phyloP scores from a whole-genome alignment of 306 rosid genomes.

The Cucurbita argyrosperma region DNA sequence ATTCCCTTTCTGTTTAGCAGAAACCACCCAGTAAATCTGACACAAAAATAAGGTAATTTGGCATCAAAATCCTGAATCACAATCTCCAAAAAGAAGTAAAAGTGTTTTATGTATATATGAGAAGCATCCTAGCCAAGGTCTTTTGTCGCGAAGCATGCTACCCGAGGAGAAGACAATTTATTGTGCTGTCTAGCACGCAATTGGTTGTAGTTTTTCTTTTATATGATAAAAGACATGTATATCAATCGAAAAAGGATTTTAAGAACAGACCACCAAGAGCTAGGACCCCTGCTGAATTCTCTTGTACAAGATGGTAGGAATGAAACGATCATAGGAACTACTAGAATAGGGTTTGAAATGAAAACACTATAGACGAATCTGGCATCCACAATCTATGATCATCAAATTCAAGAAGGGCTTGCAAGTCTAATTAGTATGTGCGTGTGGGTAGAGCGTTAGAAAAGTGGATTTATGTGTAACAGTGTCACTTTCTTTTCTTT shows the following conservation, averaged over 20 bases:
- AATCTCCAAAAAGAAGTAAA: not conserved
- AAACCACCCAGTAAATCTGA: not conserved
- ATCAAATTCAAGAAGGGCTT: not conserved
- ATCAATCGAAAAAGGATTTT: not conserved
- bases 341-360: not conserved
- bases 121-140: not conserved
- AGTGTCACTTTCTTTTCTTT: not conserved
- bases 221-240: not conserved
- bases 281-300: not conserved
- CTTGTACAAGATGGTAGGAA: not conserved
- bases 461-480: not conserved
- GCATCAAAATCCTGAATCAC: not conserved
- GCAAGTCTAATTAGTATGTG: not conserved
- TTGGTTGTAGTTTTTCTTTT: not conserved
- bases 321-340: not conserved
- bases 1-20: not conserved
- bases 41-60: not conserved
- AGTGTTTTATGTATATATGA: not conserved
- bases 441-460: not conserved
- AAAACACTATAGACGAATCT: not conserved
- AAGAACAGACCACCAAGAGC: not conserved
- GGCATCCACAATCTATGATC: not conserved
- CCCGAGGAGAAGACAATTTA: not conserved
- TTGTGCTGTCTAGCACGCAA: not conserved
- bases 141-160: not conserved